Evolutionary conservation across 352 stramenopile species (phyloP), one percentile per base, ranked within the genome.

Genomic region (Phytophthora sojae): DNA sequence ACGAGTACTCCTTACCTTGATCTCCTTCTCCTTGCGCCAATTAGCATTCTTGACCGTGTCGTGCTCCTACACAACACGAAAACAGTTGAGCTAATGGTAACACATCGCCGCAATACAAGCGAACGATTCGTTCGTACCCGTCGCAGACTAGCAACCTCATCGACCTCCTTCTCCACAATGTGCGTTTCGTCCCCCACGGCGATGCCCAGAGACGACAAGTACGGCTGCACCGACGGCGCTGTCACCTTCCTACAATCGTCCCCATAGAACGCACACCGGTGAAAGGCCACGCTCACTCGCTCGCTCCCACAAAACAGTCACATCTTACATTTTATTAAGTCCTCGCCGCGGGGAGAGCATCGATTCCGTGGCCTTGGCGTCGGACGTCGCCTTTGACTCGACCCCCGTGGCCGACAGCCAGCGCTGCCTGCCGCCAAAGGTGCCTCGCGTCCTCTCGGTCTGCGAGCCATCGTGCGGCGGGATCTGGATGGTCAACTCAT

Each of bases 121-220:
- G 19, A 44, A 12, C 4, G 32, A 14, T 4, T 12, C 26, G 12
- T 50, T 60, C 75, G 49, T 66, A 94, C 83, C 47, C 88, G 78
- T 6, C 85, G 85, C 6, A 94, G 71, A 66, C 78, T 79, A 3
- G 84, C 73, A 25, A 94, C 76, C 69, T 95, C 88, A 61, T 95
- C 89, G 8, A 91, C 77, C 69, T 95, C 86, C 47, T 90, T 91
- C 52, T 94, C 86, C 6, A 95, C 85, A 58, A 95, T 91, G 23
- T 93, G 84, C 17, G 82, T 83, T 61, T 95, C 88, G 26, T 93
- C 85, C 9, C 88, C 88, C 17, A 95, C 81, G 7, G 79, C 17
- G 57, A 93, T 92, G 7, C 88, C 88, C 54, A 95, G 82, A 11
- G 85, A 92, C 8, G 82, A 87, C 53, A 95, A 62, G 51, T 92